Conservation (phyloP, 2,329 filamentous ascomycete species). For the Phialophora expanda region DNA sequence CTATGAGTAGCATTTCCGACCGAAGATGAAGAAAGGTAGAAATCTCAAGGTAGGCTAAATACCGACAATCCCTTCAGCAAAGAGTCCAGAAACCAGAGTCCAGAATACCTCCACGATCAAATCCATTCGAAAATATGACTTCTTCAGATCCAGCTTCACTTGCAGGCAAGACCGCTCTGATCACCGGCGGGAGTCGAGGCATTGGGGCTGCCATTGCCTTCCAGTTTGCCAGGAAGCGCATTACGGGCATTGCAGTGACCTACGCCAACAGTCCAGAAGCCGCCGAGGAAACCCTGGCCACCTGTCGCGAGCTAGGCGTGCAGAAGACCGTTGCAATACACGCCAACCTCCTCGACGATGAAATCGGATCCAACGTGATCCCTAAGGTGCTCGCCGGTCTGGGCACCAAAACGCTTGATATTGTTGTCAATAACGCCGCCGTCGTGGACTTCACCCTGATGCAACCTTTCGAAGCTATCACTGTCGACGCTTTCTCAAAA, state of each 20-base stretch:
- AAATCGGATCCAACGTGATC: conserved; percentile 20
- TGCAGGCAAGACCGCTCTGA: conserved; percentile 14
- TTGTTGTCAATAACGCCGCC: conserved; percentile 26
- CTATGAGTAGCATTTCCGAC: not conserved
- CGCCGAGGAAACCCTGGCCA: conserved; percentile 11
- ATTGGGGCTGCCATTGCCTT: conserved; percentile 32
- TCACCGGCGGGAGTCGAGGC: conserved; percentile 25
- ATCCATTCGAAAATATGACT: not conserved
- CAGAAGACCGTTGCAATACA: conserved; percentile 19
- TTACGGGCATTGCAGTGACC: conserved; percentile 19
- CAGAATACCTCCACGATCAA: not conserved
- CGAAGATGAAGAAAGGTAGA: not conserved
- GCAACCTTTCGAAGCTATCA: conserved; percentile 13
- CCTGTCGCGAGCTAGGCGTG: conserved; percentile 7
- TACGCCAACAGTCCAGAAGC: conserved; percentile 18
- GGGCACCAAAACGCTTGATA: conserved; percentile 22
- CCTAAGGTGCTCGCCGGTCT: conserved; percentile 19
- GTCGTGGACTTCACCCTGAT: conserved; percentile 8
- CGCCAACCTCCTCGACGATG: conserved; percentile 20
- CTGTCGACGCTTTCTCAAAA: conserved; percentile 9
- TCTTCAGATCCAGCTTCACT: conserved; percentile 4
- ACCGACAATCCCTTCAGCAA: not conserved
- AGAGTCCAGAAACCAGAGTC: not conserved
- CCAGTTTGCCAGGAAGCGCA: conserved; percentile 20
- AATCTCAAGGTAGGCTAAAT: not conserved